Evolutionary conservation across 2,329 filamentous ascomycete genomes (phyloP).

Genomic region (Davidsoniella virescens): DNA sequence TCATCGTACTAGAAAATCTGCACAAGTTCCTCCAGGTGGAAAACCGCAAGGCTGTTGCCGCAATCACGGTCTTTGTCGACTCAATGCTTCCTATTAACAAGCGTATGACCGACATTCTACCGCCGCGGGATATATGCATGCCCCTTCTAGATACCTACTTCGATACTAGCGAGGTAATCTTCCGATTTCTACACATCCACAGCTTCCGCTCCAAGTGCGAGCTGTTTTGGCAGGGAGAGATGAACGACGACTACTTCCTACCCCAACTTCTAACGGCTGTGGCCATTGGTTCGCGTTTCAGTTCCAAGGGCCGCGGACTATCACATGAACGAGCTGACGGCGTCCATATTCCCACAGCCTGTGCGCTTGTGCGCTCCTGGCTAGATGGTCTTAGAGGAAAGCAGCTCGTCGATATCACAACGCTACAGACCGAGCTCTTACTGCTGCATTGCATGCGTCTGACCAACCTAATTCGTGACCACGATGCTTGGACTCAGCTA

Average conservation of each 20-base stretch:
- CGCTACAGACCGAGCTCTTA: constrained; percentile 38
- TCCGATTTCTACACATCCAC: constrained; percentile 36
- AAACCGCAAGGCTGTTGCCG: constrained; percentile 29
- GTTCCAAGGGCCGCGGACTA: constrained; percentile 33
- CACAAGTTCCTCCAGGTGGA: constrained; percentile 32
- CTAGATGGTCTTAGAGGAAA: constrained; percentile 35
- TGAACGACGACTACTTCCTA: constrained; percentile 33
- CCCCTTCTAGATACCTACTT: constrained; percentile 33
- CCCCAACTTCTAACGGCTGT: constrained; percentile 36
- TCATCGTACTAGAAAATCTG: constrained; percentile 30
- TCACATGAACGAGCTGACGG: constrained; percentile 35
- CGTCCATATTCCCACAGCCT: constrained; percentile 40
- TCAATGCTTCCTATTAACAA: constrained; percentile 42
- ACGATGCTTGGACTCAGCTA: constrained; percentile 38
- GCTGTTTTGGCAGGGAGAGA: constrained; percentile 33
- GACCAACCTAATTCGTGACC: constrained; percentile 31
- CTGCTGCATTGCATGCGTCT: constrained; percentile 36
- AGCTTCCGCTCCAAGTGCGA: constrained; percentile 35
- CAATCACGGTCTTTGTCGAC: constrained; percentile 40
- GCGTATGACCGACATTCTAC: constrained; percentile 40
- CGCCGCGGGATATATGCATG: constrained; percentile 34
- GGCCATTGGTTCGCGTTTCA: constrained; percentile 36
- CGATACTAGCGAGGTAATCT: constrained; percentile 34
- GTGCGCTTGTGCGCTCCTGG: constrained; percentile 37
- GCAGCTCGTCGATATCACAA: constrained; percentile 34